Conservation (phyloP, 1,284 basidiomycete genomes). For the Ceraceosorus guamensis region DNA sequence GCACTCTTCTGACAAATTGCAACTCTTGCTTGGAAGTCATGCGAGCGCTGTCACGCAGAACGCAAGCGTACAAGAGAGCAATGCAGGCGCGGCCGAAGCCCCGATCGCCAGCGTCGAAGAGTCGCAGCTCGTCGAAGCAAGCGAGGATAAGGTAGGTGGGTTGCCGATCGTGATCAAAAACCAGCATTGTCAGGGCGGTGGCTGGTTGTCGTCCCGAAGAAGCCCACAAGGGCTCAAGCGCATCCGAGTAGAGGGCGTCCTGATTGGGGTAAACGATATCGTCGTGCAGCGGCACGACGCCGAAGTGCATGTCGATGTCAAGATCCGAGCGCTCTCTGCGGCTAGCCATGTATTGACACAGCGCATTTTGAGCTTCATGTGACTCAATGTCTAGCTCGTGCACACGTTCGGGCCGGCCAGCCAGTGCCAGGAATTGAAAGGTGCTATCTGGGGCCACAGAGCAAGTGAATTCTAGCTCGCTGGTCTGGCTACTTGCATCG, state of each 20-base stretch:
- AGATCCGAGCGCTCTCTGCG: background rate
- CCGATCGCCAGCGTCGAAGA: slow-evolving; percentile 21
- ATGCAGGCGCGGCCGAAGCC: slow-evolving; percentile 20
- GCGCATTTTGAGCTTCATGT: too few species aligned
- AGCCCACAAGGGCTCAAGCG: background rate
- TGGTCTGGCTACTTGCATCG: too few species aligned
- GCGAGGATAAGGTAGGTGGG: slow-evolving; percentile 24
- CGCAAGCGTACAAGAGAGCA: slow-evolving; percentile 14
- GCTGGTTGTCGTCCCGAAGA: background rate
- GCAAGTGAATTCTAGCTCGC: too few species aligned
- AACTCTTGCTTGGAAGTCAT: slow-evolving; percentile 29
- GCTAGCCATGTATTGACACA: too few species aligned
- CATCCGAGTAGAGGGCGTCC: background rate
- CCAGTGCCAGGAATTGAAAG: too few species aligned
- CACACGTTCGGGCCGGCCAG: too few species aligned
- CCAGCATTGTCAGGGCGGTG: slow-evolving; percentile 15
- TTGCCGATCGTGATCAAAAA: slow-evolving; percentile 18
- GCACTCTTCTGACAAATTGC: slow-evolving; percentile 26
- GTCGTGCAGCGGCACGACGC: background rate
- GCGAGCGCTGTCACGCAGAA: slow-evolving; percentile 24
- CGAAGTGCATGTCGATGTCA: background rate
- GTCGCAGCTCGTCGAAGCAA: slow-evolving; percentile 13
- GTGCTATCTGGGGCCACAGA: too few species aligned
- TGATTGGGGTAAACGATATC: background rate
- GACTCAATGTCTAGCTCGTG: too few species aligned